Percentiles rank a stretch among this genome's conserved stretches.
Evolutionary conservation across 768 basidiomycete species (phyloP).

Genomic region (Serendipita sp.): DNA sequence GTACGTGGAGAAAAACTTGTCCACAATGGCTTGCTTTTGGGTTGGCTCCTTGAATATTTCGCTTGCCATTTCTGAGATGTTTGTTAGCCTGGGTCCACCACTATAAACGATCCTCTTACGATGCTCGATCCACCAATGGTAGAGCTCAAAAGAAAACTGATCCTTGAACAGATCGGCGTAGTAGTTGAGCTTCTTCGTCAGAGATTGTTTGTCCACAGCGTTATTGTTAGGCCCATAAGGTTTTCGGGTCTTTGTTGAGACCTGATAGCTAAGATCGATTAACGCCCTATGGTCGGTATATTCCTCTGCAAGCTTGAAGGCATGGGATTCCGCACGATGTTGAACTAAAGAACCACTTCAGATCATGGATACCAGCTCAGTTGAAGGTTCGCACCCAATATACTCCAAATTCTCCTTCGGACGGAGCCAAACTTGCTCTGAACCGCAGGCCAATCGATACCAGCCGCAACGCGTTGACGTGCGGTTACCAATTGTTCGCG

Average conservation of each 20-base stretch:
- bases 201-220: conserved; percentile 47
- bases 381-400: conserved; percentile 43
- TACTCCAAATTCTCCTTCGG: conserved; percentile 62
- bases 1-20: conserved; percentile 43
- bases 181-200: conserved; percentile 40
- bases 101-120: conserved; percentile 28
- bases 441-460: conserved; percentile 42
- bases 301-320: conserved; percentile 70
- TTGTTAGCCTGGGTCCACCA: neutral
- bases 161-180: conserved; percentile 71
- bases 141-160: conserved; percentile 77
- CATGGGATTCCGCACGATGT: conserved; percentile 21
- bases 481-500: conserved; percentile 26
- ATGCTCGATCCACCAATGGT: conserved; percentile 83
- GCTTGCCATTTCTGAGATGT: conserved; percentile 50
- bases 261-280: conserved; percentile 63
- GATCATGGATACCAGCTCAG: neutral
- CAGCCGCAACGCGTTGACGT: conserved; percentile 10
- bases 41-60: conserved; percentile 67
- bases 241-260: neutral
- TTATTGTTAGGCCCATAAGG: conserved; percentile 26
- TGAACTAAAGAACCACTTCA: neutral
- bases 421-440: conserved; percentile 51
- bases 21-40: conserved; percentile 43
- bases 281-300: conserved; percentile 76